phyloP scores from a whole-genome alignment of 768 basidiomycete species.

The Suillus decipiens region DNA sequence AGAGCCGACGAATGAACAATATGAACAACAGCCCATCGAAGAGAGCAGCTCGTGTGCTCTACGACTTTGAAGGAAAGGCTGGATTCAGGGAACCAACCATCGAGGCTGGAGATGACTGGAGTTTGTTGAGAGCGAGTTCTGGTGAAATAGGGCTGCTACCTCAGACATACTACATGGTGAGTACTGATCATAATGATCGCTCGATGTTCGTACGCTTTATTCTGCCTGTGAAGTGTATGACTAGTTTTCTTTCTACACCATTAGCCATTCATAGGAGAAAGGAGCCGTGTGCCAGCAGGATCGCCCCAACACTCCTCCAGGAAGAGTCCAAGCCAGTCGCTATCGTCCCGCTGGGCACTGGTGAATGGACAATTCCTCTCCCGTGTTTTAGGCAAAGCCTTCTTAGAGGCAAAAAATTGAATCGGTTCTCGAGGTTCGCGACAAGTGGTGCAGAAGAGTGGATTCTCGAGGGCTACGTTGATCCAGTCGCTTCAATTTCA shows the following conservation, averaged over 20 bases:
- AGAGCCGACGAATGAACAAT: slow-evolving; percentile 28
- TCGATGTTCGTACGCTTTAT: background rate
- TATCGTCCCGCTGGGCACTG: slow-evolving; percentile 66
- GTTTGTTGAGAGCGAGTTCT: slow-evolving; percentile 58
- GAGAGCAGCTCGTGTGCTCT: slow-evolving; percentile 64
- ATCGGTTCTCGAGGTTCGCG: slow-evolving; percentile 86
- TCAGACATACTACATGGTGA: slow-evolving; percentile 69
- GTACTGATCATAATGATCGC: slow-evolving; percentile 27
- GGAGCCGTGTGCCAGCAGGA: slow-evolving; percentile 45
- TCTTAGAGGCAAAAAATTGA: slow-evolving; percentile 75
- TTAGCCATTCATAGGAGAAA: slow-evolving; percentile 27
- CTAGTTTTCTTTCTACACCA: slow-evolving; percentile 58
- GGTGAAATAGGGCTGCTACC: slow-evolving; percentile 72
- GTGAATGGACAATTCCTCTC: slow-evolving; percentile 60
- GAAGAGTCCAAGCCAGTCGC: slow-evolving; percentile 32
- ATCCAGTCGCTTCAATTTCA: slow-evolving; percentile 20
- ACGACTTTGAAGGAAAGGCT: no score
- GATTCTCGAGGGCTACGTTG: slow-evolving; percentile 63
- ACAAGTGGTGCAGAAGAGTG: slow-evolving; percentile 85
- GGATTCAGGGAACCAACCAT: no score
- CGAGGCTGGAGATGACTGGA: no score
- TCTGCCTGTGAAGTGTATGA: slow-evolving; percentile 54
- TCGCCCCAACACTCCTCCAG: slow-evolving; percentile 48
- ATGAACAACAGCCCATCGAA: slow-evolving; percentile 22
- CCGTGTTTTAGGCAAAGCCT: slow-evolving; percentile 73